Evolutionary conservation across 345 rosid genomes (phyloP), one percentile per base, ranked within the genome.

Genomic region (Sisymbrium irio): DNA sequence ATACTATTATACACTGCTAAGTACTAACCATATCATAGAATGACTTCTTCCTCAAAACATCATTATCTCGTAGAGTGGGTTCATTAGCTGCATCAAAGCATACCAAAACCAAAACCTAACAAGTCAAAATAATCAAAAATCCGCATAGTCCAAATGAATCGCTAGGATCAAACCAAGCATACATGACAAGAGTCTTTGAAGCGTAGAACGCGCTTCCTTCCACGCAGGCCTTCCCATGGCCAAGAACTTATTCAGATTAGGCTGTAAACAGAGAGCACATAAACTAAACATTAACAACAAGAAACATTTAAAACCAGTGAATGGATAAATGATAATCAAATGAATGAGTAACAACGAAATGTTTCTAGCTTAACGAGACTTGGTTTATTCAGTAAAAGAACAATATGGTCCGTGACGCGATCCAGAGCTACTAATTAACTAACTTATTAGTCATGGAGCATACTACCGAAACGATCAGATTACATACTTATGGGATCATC

Each of bases 211-310:
- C 54, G 99, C 99, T 81, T 95, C 98, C 78, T 85, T 88, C 99
- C 99, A 95, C 0, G 97, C 98, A 51, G 98, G 96, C 46, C 90
- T 78, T 22, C 99, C 97, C 92, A 90, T 25, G 3, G 92, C 89
- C 82, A 95, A 64, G 66, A 94, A 83, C 73, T 84, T 89, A 76
- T 89, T 92, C 80, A 92, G 79, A 76, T 83, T 85, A 41, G 87
- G 88, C 98, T 92, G 89, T 64, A 73, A 84, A 51, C 62, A 85
- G 68, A 71, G 69, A 71, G 69, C 77, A 74, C 30, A 67, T 1
- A 30, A 49, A 54, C 37, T 30, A 18, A 54, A 45, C 18, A 72
- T 59, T 28, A 71, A 18, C 76, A 53, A 0, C 56, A 76, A 70
- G n/a, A n/a, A 44, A 53, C 15, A 46, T 14, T 35, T 11, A 39